Base-by-base conservation (phyloP, 2,329 filamentous ascomycete genomes). In the Hypocreales sp. region DNA sequence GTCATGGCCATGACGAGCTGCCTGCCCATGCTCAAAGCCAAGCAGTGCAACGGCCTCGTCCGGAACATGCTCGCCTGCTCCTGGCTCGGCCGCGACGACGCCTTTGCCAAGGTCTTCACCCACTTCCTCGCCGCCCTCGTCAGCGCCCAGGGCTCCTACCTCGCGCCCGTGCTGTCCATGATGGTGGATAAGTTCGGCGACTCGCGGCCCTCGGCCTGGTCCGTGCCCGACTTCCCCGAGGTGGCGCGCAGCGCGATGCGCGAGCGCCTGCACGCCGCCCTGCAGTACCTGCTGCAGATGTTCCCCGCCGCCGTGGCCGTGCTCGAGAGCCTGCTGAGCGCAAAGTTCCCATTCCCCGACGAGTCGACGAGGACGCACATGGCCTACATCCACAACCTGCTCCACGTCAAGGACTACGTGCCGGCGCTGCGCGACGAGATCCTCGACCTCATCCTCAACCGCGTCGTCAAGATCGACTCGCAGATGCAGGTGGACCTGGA, bases 401-500 rank as follows among this genome's bases (percentile, higher is more conserved):
- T 95, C 15, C 70, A 66, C 32, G 60, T 95, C 19, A 74, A 79
- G 28, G 64, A 72, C 26, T 93, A 93, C 45, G 71, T 79, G 2
- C 76, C 82, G 0, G 75, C 80, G 32, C 57, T 94, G 20, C 76
- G 77, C 34, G 71, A 78, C 7, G 80, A 92, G 34, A 73, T 95
- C 15, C 65, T 93, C 36, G 75, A 83, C 30, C 58, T 92, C 9
- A 78, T 95, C 25, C 78, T 84, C 22, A 79, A 87, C 40, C 76
- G 81, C 35, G 64, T 95, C 7, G 82, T 95, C 43, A 90, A 90
- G 53, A 81, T 95, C 32, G 90, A 98, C 47, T 83, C 92, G 1
- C 81, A 94, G 47, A 90, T 95, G 51, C 87, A 94, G 52, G 70
- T 86, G 26, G 86, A 95, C 43, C 60, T 95, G 42, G 84, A 95